Conservation (phyloP, 106 monocot genomes). For the Allium fistulosum region DNA sequence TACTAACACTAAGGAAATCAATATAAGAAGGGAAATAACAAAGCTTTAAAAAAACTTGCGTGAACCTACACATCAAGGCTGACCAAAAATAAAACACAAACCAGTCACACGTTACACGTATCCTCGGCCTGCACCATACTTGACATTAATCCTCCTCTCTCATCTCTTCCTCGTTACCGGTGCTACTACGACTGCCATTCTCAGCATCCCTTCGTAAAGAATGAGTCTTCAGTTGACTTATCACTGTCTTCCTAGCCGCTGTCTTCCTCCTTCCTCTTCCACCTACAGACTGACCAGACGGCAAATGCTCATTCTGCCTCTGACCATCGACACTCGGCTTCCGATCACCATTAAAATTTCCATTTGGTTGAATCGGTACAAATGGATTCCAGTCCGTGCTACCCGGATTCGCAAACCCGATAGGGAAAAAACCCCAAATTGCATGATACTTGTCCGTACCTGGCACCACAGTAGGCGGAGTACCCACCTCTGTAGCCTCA, state of each 20-base stretch:
- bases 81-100: no score
- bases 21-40: no score
- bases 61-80: no score
- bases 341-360: slow-evolving; percentile 3
- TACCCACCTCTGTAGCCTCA: slow-evolving; percentile 24
- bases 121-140: no score
- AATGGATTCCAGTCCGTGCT: slow-evolving; percentile 32
- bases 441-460: slow-evolving; percentile 26
- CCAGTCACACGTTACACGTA: no score
- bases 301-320: not conserved
- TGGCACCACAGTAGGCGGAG: slow-evolving; percentile 24
- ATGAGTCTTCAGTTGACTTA: slow-evolving; percentile 1
- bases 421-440: slow-evolving; percentile 23
- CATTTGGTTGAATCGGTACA: slow-evolving; percentile 2
- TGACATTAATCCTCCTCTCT: not conserved
- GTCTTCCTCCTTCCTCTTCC: slow-evolving; percentile 13
- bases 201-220: not conserved
- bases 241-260: slow-evolving; percentile 23
- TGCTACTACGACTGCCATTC: not conserved
- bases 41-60: no score
- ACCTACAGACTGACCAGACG: not conserved
- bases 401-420: slow-evolving; percentile 18
- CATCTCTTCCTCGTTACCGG: not conserved
- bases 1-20: no score
- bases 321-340: not conserved